Conservation (phyloP, 495 filamentous ascomycete species). For the Melanomma pulvis-pyrius region DNA sequence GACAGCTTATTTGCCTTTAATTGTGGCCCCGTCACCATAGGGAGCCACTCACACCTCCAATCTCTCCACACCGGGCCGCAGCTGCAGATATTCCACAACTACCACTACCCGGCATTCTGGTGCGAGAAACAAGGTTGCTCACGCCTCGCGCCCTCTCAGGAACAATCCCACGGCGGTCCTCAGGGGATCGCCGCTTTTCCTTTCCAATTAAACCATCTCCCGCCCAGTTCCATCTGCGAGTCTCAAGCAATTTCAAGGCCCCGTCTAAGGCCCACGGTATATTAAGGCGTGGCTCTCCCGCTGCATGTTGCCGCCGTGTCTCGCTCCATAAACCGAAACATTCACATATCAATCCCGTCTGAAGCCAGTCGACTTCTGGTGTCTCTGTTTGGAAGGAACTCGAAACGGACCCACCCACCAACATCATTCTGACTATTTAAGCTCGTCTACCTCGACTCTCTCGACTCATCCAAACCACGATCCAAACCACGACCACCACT, state of each 20-base stretch:
- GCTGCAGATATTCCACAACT: constrained; percentile 22
- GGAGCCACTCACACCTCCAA: not conserved
- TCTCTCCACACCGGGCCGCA: constrained; percentile 13
- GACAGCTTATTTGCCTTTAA: not conserved
- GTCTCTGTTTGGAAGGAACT: not conserved
- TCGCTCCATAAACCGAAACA: not conserved
- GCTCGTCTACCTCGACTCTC: not conserved
- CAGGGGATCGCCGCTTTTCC: constrained; percentile 23
- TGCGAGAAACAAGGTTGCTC: constrained; percentile 27
- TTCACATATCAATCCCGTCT: constrained; percentile 23
- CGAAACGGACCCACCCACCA: not conserved
- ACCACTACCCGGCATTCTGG: not conserved
- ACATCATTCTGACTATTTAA: not conserved
- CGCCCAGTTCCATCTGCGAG: constrained; percentile 1
- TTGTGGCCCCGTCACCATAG: not conserved
- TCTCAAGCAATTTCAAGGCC: constrained; percentile 11
- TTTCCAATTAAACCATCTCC: constrained; percentile 21
- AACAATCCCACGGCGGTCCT: constrained; percentile 11
- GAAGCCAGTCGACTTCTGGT: constrained; percentile 4
- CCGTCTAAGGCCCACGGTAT: not conserved
- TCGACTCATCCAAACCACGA: constrained; percentile 6
- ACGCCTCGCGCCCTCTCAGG: constrained; percentile 7
- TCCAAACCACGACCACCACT: constrained; percentile 3
- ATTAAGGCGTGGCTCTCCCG: constrained; percentile 12
- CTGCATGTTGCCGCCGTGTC: constrained; percentile 16